Conservation (phyloP, 2,329 filamentous ascomycete species). For the Pyrenophora graminea region DNA sequence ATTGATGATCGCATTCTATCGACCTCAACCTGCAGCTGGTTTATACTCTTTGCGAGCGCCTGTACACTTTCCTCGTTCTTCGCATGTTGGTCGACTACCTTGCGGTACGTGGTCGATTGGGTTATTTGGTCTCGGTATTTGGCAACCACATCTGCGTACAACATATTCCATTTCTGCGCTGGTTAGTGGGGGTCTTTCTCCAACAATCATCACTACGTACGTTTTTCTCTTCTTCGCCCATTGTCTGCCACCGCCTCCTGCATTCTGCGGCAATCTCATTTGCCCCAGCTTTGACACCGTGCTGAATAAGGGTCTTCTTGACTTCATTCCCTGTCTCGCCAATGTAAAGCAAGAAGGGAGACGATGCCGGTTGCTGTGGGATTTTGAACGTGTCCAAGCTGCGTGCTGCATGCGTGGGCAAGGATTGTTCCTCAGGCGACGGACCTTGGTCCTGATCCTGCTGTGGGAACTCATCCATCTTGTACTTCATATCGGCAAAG, state of each 20-base stretch:
- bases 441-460: slow-evolving; percentile 27
- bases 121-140: slow-evolving; percentile 46
- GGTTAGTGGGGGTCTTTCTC: slow-evolving; percentile 15
- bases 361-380: slow-evolving; percentile 46
- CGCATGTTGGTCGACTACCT: slow-evolving; percentile 44
- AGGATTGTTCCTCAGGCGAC: slow-evolving; percentile 19
- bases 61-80: slow-evolving; percentile 48
- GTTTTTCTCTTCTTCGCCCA: slow-evolving; percentile 47
- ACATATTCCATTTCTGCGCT: slow-evolving; percentile 47
- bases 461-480: slow-evolving; percentile 37
- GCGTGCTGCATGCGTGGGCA: slow-evolving; percentile 21
- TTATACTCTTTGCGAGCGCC: slow-evolving; percentile 47
- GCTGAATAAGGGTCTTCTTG: slow-evolving; percentile 43
- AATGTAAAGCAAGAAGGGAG: slow-evolving; percentile 48
- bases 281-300: slow-evolving; percentile 45
- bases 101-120: slow-evolving; percentile 42
- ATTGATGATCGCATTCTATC: slow-evolving; percentile 45
- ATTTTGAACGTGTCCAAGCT: slow-evolving; percentile 41
- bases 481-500: slow-evolving; percentile 45
- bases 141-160: slow-evolving; percentile 48
- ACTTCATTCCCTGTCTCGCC: slow-evolving; percentile 47
- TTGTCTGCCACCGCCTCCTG: slow-evolving; percentile 45
- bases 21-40: slow-evolving; percentile 47
- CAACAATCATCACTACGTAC: slow-evolving; percentile 15
- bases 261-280: slow-evolving; percentile 50